A percentile compares a stretch with the other conserved stretches of the same genome.
phyloP scores from a whole-genome alignment of 2,329 filamentous ascomycete species.

The Arthroderma uncinatum region DNA sequence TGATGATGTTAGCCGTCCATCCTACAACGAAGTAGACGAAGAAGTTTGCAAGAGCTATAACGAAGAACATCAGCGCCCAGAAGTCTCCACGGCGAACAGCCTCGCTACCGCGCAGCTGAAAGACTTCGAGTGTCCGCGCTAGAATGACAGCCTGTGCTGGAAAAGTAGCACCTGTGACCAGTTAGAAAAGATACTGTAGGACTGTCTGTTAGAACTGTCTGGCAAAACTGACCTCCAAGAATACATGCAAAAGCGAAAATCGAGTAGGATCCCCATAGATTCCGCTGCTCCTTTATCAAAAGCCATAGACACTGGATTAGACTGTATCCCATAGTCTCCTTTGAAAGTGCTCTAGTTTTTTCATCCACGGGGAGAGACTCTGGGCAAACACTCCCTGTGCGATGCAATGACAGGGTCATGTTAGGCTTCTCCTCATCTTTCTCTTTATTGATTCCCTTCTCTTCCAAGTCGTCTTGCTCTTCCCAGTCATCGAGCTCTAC shows the following conservation, averaged over 20 bases:
- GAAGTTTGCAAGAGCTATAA: constrained; percentile 49
- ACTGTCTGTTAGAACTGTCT: neutral
- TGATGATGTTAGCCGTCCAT: constrained; percentile 50
- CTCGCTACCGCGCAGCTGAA: constrained; percentile 44
- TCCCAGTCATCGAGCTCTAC: neutral
- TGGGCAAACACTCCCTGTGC: constrained; percentile 9
- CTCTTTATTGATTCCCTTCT: constrained; percentile 4
- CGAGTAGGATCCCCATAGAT: constrained; percentile 19
- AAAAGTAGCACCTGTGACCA: constrained; percentile 47
- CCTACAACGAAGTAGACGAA: constrained; percentile 52
- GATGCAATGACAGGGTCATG: neutral
- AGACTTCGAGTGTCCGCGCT: constrained; percentile 46
- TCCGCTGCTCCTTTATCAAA: neutral
- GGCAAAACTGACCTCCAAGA: constrained; percentile 32
- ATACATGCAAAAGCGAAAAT: constrained; percentile 38
- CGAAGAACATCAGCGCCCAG: constrained; percentile 49
- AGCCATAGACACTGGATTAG: constrained; percentile 18
- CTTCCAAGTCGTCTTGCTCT: neutral
- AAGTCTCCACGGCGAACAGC: constrained; percentile 44
- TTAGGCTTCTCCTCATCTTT: constrained; percentile 18
- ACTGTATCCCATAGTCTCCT: constrained; percentile 14
- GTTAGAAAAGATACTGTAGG: neutral
- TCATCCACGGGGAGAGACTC: constrained; percentile 14
- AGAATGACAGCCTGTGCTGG: constrained; percentile 49
- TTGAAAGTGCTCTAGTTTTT: neutral